These are phyloP conservation scores for Beauveria brongniartii DNA, from an alignment of 2,329 filamentous ascomycete species.

Conservation along the genomic window DNA sequence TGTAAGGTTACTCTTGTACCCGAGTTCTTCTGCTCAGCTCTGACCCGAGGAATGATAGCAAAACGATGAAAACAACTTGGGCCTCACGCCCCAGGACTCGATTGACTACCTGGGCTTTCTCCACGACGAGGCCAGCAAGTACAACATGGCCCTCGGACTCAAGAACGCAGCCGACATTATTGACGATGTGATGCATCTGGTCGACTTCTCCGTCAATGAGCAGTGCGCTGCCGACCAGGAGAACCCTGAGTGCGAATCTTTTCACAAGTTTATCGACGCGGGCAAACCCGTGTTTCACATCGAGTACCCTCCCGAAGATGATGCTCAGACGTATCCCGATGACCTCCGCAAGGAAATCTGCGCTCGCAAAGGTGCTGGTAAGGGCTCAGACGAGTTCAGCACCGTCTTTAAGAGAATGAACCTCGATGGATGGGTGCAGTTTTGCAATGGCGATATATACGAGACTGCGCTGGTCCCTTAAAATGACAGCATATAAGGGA, in stretches of 20 bases:
- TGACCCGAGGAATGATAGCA: slow-evolving; percentile 14
- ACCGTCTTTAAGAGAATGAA: slow-evolving; percentile 59
- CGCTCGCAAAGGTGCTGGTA: slow-evolving; percentile 26
- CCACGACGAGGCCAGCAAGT: slow-evolving; percentile 40
- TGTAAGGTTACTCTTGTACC: slow-evolving; percentile 26
- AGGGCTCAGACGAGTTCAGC: slow-evolving; percentile 45
- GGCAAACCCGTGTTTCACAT: slow-evolving; percentile 66
- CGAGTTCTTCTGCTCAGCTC: not conserved
- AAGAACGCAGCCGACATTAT: slow-evolving; percentile 62
- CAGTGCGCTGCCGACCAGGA: slow-evolving; percentile 55
- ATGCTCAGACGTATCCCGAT: slow-evolving; percentile 21
- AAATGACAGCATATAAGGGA: not conserved
- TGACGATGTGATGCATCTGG: slow-evolving; percentile 32
- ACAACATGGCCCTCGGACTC: slow-evolving; percentile 54
- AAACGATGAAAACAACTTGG: slow-evolving; percentile 55
- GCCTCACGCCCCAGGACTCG: slow-evolving; percentile 47
- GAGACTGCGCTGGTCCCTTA: slow-evolving; percentile 15
- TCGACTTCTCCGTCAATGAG: slow-evolving; percentile 64
- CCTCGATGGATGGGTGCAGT: slow-evolving; percentile 54
- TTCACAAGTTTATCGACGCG: slow-evolving; percentile 47
- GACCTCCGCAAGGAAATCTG: slow-evolving; percentile 29
- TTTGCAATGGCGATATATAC: slow-evolving; percentile 35
- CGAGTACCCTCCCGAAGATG: slow-evolving; percentile 48
- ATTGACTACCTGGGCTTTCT: slow-evolving; percentile 54
- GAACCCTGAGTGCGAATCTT: slow-evolving; percentile 51